Base-by-base conservation (phyloP, 192 early-diverging fungal genomes). In the Thoreauomyces humboldtii region DNA sequence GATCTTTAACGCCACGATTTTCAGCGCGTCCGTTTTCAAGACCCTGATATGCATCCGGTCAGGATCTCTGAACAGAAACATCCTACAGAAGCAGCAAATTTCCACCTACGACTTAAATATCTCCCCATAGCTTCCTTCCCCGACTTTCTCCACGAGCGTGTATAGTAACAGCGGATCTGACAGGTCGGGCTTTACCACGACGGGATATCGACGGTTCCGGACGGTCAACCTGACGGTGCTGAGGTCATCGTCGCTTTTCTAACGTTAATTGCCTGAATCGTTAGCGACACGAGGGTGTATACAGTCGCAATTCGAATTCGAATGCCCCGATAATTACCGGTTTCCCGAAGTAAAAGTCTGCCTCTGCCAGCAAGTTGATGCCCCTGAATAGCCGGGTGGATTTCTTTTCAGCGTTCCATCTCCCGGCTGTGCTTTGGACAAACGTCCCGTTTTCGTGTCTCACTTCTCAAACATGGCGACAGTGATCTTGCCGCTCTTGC, bases 71-170 rank as follows among this genome's bases (percentile, higher is more conserved):
- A 17, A 46, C 3, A 46, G 14, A 46, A 46, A 46, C 4, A 2
- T 17, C 12, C 9, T 41, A 12, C 17, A 17, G 17, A 17, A 9
- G 38, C 38, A 41, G n/a, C n/a, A 9, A 17, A 51, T 9, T 22
- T 9, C 11, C 15, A 69, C 55, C 15, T 36, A 71, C 69, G 66
- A 33, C 55, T 69, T 72, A 28, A 52, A 72, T 17, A 72, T 72
- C 43, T 72, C 70, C 7, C 70, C 70, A 51, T 72, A 72, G 2
- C 47, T 55, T 28, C 70, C 70, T 61, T 72, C 70, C 19, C 70
- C 70, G 19, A 72, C 66, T 45, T 72, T 72, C 44, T 72, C 64
- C n/a, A 66, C 37, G 1, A 72, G 42, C 15, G 63, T 66, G 12
- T 55, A 72, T 9, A 70, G 33, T 28, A 48, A 24, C 4, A 72